Base-by-base conservation (phyloP, 2,329 filamentous ascomycete species). In the Tetracladium maxilliforme region DNA sequence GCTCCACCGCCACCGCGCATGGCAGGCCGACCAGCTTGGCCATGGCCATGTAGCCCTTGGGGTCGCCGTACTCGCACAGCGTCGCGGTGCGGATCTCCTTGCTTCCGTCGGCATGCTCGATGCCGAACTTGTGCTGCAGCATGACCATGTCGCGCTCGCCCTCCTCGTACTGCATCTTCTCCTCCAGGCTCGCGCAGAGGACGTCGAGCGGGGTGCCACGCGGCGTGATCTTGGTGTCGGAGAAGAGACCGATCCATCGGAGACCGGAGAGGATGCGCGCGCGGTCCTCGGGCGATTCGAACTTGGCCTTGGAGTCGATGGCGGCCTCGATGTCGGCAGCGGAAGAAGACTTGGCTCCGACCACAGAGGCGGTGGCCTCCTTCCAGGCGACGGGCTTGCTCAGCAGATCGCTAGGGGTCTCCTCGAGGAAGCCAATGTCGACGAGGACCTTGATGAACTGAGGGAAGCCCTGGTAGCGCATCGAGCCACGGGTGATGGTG, bases 391-490 rank as follows among this genome's bases (percentile, higher is more conserved):
- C 65, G 15, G 74, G 57, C 36, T 67, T 52, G 45, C 74, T 74
- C 42, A 86, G 65, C 54, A 61, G 67, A 39, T 69, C 62, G 32
- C 69, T 56, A 35, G 67, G 56, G 21, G 71, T 67, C 30, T 92
- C 82, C 28, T 62, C 69, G 23, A 95, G 67, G 69, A 94, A 93
- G 36, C 83, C 84, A 32, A 86, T 79, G 47, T 94, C 79, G 32
- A 92, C 83, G 8, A 95, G 71, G 14, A 75, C 70, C 48, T 77
- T 78, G 57, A 94, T 70, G 53, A 94, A 87, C 49, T 92, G 70
- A 4, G 86, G 84, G 68, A 93, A 93, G 22, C 87, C 84, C 37
- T 70, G 64, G 61, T 90, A 95, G 37, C 87, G 65, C 18, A 94
- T 67, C 16, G 84, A 92, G 33, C 80, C 81, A 25, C 83, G 69